phyloP scores from a whole-genome alignment of 495 filamentous ascomycete genomes.

The Trichoderma orchidacearum region DNA sequence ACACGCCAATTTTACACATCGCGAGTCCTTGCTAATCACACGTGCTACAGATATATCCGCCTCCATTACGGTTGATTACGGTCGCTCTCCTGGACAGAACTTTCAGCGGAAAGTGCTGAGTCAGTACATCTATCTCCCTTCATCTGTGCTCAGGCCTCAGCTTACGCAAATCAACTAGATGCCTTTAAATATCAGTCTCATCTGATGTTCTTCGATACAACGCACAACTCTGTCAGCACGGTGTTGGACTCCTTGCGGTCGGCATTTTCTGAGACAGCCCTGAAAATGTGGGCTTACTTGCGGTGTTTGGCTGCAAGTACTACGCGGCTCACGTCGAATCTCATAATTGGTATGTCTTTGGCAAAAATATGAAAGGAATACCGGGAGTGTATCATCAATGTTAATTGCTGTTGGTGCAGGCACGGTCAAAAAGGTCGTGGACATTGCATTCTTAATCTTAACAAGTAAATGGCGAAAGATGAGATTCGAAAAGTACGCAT shows the following conservation, averaged over 20 bases:
- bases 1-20: too few relatives aligned
- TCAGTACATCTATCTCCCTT: conserved; percentile 25
- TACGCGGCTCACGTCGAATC: conserved; percentile 34
- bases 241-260: conserved; percentile 63
- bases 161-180: conserved; percentile 19
- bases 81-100: conserved; percentile 50
- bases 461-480: conserved; percentile 36
- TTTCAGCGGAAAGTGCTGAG: conserved; percentile 72
- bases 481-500: conserved; percentile 39
- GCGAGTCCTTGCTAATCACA: neutral
- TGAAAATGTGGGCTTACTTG: conserved; percentile 73
- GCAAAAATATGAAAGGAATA: neutral
- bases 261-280: conserved; percentile 61
- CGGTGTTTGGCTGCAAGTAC: conserved; percentile 42
- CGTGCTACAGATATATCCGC: conserved; percentile 30
- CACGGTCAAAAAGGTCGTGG: conserved; percentile 51
- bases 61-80: conserved; percentile 65
- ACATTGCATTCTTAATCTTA: conserved; percentile 51
- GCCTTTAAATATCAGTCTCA: conserved; percentile 79
- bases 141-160: conserved; percentile 35
- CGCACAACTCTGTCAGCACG: conserved; percentile 54
- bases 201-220: conserved; percentile 78
- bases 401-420: conserved; percentile 20
- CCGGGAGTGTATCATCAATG: neutral
- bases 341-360: conserved; percentile 47